These are phyloP conservation scores for Pestalotiopsis sp. DNA, from an alignment of 2,329 filamentous ascomycete species.

Conservation along the genomic window DNA sequence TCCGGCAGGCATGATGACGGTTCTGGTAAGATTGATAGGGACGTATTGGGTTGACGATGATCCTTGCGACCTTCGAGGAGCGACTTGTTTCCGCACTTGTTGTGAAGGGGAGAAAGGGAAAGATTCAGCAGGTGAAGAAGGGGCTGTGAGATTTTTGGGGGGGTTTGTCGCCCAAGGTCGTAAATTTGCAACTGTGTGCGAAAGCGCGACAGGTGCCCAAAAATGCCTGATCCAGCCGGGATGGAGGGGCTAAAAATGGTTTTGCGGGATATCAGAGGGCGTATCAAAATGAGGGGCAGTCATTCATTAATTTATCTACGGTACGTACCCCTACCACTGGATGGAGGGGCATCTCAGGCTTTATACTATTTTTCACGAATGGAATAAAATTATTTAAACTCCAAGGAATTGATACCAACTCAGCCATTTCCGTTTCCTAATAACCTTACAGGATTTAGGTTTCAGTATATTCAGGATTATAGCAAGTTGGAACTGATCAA, in stretches of 20 bases:
- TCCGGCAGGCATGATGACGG: conserved; percentile 14
- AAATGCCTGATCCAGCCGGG: not conserved
- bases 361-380: not conserved
- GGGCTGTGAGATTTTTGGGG: conserved; percentile 6
- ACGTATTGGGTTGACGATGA: not conserved
- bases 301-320: too few species aligned
- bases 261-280: not conserved
- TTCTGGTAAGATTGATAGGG: not conserved
- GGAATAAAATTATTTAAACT: too few species aligned
- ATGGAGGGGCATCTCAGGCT: not conserved
- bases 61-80: not conserved
- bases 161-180: not conserved
- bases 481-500: not conserved
- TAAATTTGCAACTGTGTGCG: conserved; percentile 9
- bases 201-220: conserved; percentile 7
- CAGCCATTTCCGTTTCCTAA: too few species aligned
- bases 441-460: too few species aligned
- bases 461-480: not conserved
- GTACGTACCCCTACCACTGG: too few species aligned
- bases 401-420: too few species aligned
- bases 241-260: conserved; percentile 4
- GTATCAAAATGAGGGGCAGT: conserved; percentile 4
- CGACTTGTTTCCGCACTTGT: not conserved
- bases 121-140: not conserved
- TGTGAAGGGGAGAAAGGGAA: not conserved